Evolutionary conservation across 345 rosid species (phyloP), one percentile per base, ranked within the genome.

Genomic region (Gossypium sturtianum): DNA sequence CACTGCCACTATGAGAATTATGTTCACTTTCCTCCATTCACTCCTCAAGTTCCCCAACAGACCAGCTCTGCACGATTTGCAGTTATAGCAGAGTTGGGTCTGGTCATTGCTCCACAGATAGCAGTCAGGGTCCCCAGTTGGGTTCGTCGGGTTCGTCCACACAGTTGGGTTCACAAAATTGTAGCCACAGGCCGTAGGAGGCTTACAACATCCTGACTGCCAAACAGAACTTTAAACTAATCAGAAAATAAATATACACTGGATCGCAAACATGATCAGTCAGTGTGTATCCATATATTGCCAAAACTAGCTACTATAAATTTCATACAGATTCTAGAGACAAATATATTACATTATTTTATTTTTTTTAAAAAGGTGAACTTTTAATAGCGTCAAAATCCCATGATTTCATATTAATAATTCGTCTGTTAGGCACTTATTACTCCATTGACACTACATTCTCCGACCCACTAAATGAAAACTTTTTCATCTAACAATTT

Each of bases 131-230:
- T 92, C 97, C 2, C 84, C 91, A 0, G 82, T 80, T 76, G 88
- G 94, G 84, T 88, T 92, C 52, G 74, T 80, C 0, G 98, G 94
- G 84, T 92, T 92, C 62, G 77, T 51, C 98, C 98, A 94, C 41
- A 83, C 6, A 8, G 94, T 94, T 63, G 97, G 97, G 83, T 82
- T 90, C 86, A 86, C 94, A 17, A 83, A 94, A 57, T 52, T 86
- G 88, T 88, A 94, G 17, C 98, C 98, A 74, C 98, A 94, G 1
- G 64, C 80, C 11, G 91, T 81, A 11, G 98, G 98, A 4, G 98
- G 98, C 83, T 94, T 92, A 66, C 98, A 94, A 45, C 98, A 94
- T 8, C 98, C 98, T 22, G 97, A 88, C 98, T 94, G 89, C 29
- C 43, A 29, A 56, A 12, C 38, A 45, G 44, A 41, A 7, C 23